These are phyloP conservation scores for Fusarium nelsonii DNA, from an alignment of 2,329 filamentous ascomycete species.

Conservation along the genomic window DNA sequence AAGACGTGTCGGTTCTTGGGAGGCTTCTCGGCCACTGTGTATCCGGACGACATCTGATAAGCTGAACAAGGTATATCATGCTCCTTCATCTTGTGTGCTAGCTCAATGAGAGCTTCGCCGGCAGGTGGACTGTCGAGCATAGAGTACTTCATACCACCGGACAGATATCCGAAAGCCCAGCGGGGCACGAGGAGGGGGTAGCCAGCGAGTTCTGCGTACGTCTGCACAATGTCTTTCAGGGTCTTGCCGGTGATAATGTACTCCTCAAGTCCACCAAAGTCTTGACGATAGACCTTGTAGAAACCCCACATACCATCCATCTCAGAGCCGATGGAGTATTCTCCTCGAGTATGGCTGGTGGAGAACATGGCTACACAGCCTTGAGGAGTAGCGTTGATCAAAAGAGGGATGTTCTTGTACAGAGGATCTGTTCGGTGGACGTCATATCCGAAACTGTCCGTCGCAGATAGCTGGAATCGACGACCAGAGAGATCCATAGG, in stretches of 20 bases:
- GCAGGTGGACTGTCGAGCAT: constrained; percentile 64
- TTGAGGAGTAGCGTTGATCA: constrained; percentile 74
- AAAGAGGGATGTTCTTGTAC: constrained; percentile 80
- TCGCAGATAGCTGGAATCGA: constrained; percentile 74
- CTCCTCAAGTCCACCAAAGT: constrained; percentile 78
- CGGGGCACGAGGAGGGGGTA: constrained; percentile 76
- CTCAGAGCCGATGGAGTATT: constrained; percentile 76
- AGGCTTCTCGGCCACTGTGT: constrained; percentile 74
- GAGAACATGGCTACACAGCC: constrained; percentile 78
- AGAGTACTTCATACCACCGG: constrained; percentile 70
- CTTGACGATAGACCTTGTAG: constrained; percentile 80
- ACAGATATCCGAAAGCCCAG: constrained; percentile 80
- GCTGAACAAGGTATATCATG: constrained; percentile 78
- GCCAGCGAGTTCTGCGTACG: constrained; percentile 76
- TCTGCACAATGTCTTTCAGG: constrained; percentile 72
- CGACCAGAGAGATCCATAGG: constrained; percentile 79
- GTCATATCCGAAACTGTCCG: constrained; percentile 80
- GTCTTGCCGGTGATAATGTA: constrained; percentile 76
- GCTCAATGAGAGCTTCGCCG: constrained; percentile 70
- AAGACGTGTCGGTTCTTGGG: constrained; percentile 78
- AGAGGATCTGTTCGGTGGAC: constrained; percentile 77
- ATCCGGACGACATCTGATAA: constrained; percentile 79
- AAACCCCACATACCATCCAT: constrained; percentile 82
- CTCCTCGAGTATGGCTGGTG: constrained; percentile 72
- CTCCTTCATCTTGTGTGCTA: constrained; percentile 70